These are phyloP conservation scores for Trichoderma arundinaceum DNA, from an alignment of 2,329 filamentous ascomycete genomes.

Conservation along the genomic window DNA sequence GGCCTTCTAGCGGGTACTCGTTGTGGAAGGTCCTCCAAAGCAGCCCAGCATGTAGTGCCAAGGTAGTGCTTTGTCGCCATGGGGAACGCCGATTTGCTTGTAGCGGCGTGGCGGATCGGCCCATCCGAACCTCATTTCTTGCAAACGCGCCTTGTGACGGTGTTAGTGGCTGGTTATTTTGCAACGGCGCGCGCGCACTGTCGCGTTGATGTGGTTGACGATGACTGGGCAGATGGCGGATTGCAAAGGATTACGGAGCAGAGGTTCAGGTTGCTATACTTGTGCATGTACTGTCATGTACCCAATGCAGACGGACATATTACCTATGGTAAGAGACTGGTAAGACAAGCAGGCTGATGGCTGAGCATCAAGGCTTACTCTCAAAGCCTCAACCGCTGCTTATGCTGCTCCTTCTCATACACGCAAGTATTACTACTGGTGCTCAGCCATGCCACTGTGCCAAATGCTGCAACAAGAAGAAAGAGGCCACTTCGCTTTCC, in stretches of 20 bases:
- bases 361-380: no score
- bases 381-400: not conserved
- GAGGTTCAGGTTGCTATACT: no score
- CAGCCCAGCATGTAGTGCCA: no score
- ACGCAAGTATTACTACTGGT: not conserved
- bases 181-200: not conserved
- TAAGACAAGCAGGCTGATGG: no score
- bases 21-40: constrained; percentile 22
- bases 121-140: constrained; percentile 25
- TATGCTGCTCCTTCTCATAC: not conserved
- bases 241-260: no score
- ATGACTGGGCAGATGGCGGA: not conserved
- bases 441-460: no score
- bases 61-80: not conserved
- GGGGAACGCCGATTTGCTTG: not conserved
- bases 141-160: constrained; percentile 1
- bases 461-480: not conserved
- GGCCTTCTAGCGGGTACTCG: not conserved
- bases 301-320: no score
- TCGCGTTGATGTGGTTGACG: constrained; percentile 14
- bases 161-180: not conserved
- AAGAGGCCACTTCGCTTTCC: constrained; percentile 23
- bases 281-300: no score
- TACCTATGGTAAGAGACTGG: no score
- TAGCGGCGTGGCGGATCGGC: constrained; percentile 23